Evolutionary conservation across 2,329 filamentous ascomycete species (phyloP), one percentile per base, ranked within the genome.

Genomic region (Botrytis galanthina): DNA sequence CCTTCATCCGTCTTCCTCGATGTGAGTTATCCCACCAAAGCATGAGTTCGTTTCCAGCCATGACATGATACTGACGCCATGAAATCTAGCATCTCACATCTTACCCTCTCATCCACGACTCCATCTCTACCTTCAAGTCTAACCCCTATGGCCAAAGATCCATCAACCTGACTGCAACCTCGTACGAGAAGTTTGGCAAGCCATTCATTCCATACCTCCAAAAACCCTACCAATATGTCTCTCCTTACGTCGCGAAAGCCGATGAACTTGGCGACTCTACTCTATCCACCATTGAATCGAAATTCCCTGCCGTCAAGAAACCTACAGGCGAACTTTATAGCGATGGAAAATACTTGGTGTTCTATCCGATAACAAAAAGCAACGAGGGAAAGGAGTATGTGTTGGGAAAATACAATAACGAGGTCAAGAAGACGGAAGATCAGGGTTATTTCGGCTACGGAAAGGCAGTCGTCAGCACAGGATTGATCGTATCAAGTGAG

Each of bases 71-170:
- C 37, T 62, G 57, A 73, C 73, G 67, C 63, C 44, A 46, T 42
- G 20, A 16, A 51, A 32, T 26, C 59, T 78, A 97, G 93, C 95
- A 98, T 82, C 87, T 98, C 76, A 87, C 90, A 78, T 91, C 91
- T 77, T 97, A 97, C 84, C 95, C 95, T 59, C 84, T 97, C 77
- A 88, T 98, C 81, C 89, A 89, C 81, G 94, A 97, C 83, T 86
- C 90, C 80, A 89, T 97, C 83, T 85, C 89, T 75, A 90, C 89
- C 81, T 91, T 97, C 88, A 93, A 94, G 84, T 86, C 88, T 81
- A 93, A 95, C 84, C 91, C 93, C 69, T 91, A 93, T 81, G 95
- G 93, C 81, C 91, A 94, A 82, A 94, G 91, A 84, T 95, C 94
- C 61, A 85, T 98, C 81, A 87, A 72, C 35, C 39, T 78, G 4